Evolutionary conservation across 495 filamentous ascomycete species (phyloP), one percentile per base, ranked within the genome.

Genomic region (Daldinia bambusicola): DNA sequence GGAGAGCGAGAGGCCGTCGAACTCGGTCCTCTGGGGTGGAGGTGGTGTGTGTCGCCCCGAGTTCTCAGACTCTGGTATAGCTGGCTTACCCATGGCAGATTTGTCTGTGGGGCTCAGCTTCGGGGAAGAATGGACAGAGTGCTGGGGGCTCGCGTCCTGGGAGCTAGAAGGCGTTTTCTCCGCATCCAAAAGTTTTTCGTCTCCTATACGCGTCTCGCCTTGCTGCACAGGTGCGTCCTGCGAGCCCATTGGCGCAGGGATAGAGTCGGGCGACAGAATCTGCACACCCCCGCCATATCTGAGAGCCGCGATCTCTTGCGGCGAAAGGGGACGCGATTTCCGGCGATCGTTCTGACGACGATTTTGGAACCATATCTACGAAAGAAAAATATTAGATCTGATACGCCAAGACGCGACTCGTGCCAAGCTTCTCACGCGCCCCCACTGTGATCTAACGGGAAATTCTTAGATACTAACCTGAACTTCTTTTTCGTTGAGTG

Each of bases 351-450:
- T 97, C 77, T 99, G 96, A 67, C 96, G 88, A 77, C 94, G 89
- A 74, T 99, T 99, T 77, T 98, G 96, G 80, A 99, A 99, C 96
- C 96, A 99, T 72, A 99, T 97, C 95, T 99, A 77, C 18, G 40
- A 26, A 26, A 26, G 22, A 7, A 26, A 26, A 7, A 51, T 34
- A 50, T 79, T 63, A 79, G 75, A 63, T 51, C 37, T 37, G 30
- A 63, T 59, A 58, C 31, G 22, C 20, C 37, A 45, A 56, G 20
- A 64, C 30, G 48, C 13, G 37, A 58, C 32, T 41, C 43, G 18
- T 14, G 26, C 30, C 0, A 12, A 45, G 38, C 53, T 12, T 41
- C 4, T 40, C 18, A 16, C 37, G 60, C 55, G 61, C 66, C 31
- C 52, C 10, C 22, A 1, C 38, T 36, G 6, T 36, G 18, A 32